phyloP scores from a whole-genome alignment of 192 early-diverging fungal species.

The Lunasporangiospora selenospora region DNA sequence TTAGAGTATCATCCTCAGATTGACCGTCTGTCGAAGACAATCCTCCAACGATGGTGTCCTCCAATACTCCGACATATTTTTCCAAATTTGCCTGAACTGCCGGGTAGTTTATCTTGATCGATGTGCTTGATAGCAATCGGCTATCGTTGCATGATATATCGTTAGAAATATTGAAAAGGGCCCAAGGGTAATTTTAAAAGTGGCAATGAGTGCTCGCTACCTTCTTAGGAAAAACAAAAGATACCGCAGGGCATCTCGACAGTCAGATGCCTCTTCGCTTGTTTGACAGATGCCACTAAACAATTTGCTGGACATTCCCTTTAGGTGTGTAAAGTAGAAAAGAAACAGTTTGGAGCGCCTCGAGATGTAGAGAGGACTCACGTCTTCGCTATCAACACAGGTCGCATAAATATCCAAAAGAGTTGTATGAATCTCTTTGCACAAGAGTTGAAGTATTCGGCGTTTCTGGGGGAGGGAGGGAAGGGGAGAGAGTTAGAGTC shows the following conservation, averaged over 20 bases:
- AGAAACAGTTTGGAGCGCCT: conserved; percentile 9
- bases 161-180: not conserved
- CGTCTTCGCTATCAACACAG: not conserved
- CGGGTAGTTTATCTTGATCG: conserved; percentile 12
- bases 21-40: not conserved
- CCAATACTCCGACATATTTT: conserved; percentile 14
- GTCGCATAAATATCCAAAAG: not conserved
- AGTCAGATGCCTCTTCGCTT: not conserved
- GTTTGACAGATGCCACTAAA: conserved; percentile 15
- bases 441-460: conserved; percentile 7
- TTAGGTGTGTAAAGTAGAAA: conserved; percentile 19
- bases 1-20: conserved; percentile 5
- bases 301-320: not conserved
- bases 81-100: conserved; percentile 9
- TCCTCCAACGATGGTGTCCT: conserved; percentile 13
- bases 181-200: not conserved
- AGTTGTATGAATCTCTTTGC: conserved; percentile 13
- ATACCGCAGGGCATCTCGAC: conserved; percentile 11
- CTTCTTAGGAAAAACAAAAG: conserved; percentile 30
- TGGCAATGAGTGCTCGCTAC: not conserved
- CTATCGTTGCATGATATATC: too few species aligned
- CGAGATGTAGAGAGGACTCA: conserved; percentile 1
- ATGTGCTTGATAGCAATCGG: conserved; percentile 16
- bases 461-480: too few species aligned
- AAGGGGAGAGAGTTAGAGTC: too few species aligned